Conservation (phyloP, 257 asterid genomes). For the Jasminum sambac region DNA sequence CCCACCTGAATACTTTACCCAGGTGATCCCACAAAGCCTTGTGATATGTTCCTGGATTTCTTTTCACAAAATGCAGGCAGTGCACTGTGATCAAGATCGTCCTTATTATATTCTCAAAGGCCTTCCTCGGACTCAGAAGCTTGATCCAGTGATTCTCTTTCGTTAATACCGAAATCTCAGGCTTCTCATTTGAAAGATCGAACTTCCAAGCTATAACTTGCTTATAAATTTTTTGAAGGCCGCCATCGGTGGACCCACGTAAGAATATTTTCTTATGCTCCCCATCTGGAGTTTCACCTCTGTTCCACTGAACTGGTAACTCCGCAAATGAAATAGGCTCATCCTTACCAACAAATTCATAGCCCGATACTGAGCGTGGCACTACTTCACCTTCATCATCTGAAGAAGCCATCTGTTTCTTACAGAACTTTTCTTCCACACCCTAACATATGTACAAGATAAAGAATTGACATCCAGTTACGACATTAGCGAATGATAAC, state of each 20-base stretch:
- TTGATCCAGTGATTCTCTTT: constrained; percentile 67
- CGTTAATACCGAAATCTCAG: constrained; percentile 65
- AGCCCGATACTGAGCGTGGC: constrained; percentile 48
- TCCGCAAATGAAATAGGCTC: constrained; percentile 55
- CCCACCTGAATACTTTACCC: constrained; percentile 67
- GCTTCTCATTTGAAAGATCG: constrained; percentile 50
- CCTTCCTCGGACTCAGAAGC: constrained; percentile 74
- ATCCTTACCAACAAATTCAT: constrained; percentile 44
- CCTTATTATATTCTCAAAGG: constrained; percentile 48
- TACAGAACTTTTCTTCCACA: constrained; percentile 9
- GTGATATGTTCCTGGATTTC: constrained; percentile 55
- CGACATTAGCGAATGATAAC: not conserved
- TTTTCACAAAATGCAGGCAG: constrained; percentile 52
- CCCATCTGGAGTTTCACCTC: constrained; percentile 30
- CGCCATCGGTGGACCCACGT: constrained; percentile 63
- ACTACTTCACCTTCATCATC: constrained; percentile 68
- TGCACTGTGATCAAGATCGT: constrained; percentile 59
- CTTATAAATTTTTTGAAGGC: constrained; percentile 59
- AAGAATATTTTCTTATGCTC: constrained; percentile 40
- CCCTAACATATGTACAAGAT: constrained; percentile 14
- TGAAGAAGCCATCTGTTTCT: constrained; percentile 55
- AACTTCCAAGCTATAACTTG: constrained; percentile 80
- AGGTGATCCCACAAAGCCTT: constrained; percentile 78
- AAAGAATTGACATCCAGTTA: not conserved
- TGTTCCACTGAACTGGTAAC: constrained; percentile 57